Percentiles rank a stretch among this genome's conserved stretches.
These are phyloP conservation scores for Sanghuangporus baumii DNA, from an alignment of 1,284 basidiomycete genomes.

Conservation along the genomic window DNA sequence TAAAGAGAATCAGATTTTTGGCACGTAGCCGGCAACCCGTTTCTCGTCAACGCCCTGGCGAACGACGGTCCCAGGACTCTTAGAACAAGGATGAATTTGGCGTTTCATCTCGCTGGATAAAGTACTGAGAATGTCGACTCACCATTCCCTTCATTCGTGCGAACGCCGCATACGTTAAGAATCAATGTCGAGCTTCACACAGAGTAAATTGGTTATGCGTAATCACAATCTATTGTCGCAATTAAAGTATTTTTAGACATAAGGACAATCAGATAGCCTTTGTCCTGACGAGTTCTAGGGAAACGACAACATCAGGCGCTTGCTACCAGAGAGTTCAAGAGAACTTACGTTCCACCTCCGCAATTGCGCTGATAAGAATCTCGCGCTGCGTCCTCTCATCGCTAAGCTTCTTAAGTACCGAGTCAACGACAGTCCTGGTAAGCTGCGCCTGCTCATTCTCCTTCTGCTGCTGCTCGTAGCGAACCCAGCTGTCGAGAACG, in stretches of 20 bases:
- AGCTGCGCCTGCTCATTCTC: conserved; percentile 94
- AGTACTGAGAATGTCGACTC: background rate
- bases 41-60: conserved; percentile 18
- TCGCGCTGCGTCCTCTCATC: conserved; percentile 95
- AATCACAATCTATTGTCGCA: conserved; percentile 12
- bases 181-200: background rate
- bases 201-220: background rate
- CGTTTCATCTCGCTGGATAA: conserved; percentile 14
- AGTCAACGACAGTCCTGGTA: conserved; percentile 81
- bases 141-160: background rate
- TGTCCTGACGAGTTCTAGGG: conserved; percentile 60
- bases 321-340: conserved; percentile 18
- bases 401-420: conserved; percentile 76
- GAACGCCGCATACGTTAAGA: background rate
- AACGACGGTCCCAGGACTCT: conserved; percentile 13
- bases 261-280: conserved; percentile 53
- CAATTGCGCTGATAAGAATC: conserved; percentile 78
- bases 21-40: conserved; percentile 8
- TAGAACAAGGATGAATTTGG: conserved; percentile 21
- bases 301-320: background rate
- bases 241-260: conserved; percentile 1
- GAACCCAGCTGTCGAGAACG: conserved; percentile 97
- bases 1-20: background rate
- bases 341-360: conserved; percentile 86
- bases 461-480: conserved; percentile 94